phyloP scores from a whole-genome alignment of 306 rosid genomes.

The Malus asiatica region DNA sequence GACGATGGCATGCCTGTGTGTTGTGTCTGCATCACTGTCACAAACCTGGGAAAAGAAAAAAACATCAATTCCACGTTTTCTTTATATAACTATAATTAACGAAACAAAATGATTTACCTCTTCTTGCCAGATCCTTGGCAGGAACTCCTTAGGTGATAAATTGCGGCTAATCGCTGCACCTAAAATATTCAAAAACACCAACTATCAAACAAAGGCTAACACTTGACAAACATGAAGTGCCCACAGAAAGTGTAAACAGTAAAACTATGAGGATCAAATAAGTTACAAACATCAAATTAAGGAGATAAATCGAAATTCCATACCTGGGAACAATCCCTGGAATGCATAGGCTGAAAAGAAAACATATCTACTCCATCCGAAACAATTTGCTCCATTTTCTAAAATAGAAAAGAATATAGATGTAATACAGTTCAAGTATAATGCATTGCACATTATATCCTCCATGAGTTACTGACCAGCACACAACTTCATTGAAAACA shows the following conservation, averaged over 20 bases:
- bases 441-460: neutral
- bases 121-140: slow-evolving; percentile 68
- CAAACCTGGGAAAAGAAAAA: slow-evolving; percentile 51
- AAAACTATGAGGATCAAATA: neutral
- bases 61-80: slow-evolving; percentile 9
- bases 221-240: neutral
- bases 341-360: slow-evolving; percentile 85
- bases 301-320: neutral
- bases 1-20: slow-evolving; percentile 77
- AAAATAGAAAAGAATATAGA: slow-evolving; percentile 8
- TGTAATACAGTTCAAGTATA: neutral
- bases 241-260: neutral
- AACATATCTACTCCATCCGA: slow-evolving; percentile 56
- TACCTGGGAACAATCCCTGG: slow-evolving; percentile 89
- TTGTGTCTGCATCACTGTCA: slow-evolving; percentile 59
- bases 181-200: slow-evolving; percentile 22
- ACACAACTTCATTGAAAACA: neutral
- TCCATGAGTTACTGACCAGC: neutral
- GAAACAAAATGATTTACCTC: slow-evolving; percentile 36
- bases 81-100: neutral
- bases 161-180: slow-evolving; percentile 73
- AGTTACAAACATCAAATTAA: neutral
- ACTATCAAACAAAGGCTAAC: neutral
- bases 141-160: slow-evolving; percentile 63
- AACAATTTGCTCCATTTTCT: slow-evolving; percentile 80